Conservation (phyloP, 2,329 filamentous ascomycete genomes). For the Cytospora schulzeri region DNA sequence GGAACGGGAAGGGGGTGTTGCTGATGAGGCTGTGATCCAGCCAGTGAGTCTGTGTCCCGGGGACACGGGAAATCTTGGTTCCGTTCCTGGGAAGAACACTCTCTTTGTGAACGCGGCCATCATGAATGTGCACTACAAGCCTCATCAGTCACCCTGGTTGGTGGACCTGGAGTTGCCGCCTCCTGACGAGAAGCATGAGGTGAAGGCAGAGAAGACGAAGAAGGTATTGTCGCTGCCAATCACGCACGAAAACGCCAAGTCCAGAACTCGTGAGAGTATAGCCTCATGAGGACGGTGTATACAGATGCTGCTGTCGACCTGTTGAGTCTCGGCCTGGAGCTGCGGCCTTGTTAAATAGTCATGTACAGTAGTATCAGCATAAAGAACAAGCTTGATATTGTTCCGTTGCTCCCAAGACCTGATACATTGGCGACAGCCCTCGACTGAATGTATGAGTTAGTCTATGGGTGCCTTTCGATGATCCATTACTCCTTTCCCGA, state of each 20-base stretch:
- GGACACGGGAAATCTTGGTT: slow-evolving; percentile 35
- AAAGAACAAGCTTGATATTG: background rate
- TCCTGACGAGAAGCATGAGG: slow-evolving; percentile 18
- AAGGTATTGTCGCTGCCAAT: background rate
- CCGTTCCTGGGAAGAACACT: slow-evolving; percentile 48
- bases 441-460: no score
- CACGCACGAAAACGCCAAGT: background rate
- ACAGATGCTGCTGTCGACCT: no score
- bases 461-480: no score
- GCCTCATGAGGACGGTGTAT: background rate
- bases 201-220: slow-evolving; percentile 18
- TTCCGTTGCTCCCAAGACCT: background rate
- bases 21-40: background rate
- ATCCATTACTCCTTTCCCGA: no score
- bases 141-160: slow-evolving; percentile 54
- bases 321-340: background rate
- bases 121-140: slow-evolving; percentile 45
- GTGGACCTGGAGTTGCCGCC: slow-evolving; percentile 49
- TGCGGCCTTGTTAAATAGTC: background rate
- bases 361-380: background rate
- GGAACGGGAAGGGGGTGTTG: background rate
- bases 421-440: no score
- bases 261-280: background rate
- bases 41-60: slow-evolving; percentile 44
- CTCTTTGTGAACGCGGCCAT: slow-evolving; percentile 64